Evolutionary conservation across 352 stramenopile species (phyloP).

Genomic region (Phytophthora vignae): DNA sequence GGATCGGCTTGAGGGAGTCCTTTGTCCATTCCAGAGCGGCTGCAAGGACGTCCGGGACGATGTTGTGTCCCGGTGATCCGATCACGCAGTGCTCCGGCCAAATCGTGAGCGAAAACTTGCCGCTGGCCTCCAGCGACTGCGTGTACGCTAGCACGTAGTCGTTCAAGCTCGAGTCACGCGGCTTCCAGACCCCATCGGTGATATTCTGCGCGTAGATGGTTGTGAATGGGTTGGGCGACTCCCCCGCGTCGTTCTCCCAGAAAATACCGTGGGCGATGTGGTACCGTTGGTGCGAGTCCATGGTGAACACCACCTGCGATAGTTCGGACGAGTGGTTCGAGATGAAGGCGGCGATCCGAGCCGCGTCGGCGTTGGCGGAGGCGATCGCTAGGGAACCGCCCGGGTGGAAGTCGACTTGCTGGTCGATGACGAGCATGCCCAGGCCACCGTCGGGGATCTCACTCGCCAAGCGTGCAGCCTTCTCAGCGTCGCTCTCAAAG

Average conservation of each 20-base stretch:
- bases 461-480: constrained; percentile 38
- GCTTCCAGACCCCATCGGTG: constrained; percentile 52
- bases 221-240: constrained; percentile 91
- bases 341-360: constrained; percentile 91
- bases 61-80: constrained; percentile 85
- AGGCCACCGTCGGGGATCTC: constrained; percentile 48
- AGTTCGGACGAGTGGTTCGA: constrained; percentile 57
- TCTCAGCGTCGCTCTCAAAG: constrained; percentile 27
- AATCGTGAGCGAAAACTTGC: constrained; percentile 92
- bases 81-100: constrained; percentile 98
- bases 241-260: constrained; percentile 76
- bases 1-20: constrained; percentile 58
- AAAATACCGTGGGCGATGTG: constrained; percentile 96
- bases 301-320: constrained; percentile 91
- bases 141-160: constrained; percentile 93
- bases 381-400: constrained; percentile 94
- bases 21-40: constrained; percentile 88
- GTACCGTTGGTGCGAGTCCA: constrained; percentile 95
- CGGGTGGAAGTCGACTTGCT: constrained; percentile 96
- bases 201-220: constrained; percentile 90
- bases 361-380: constrained; percentile 86
- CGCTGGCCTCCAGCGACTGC: constrained; percentile 74
- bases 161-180: constrained; percentile 61
- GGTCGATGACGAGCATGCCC: constrained; percentile 92
- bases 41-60: constrained; percentile 80